Evolutionary conservation across 768 basidiomycete species (phyloP), one percentile per base, ranked within the genome.

Genomic region (Gautieria morchelliformis): DNA sequence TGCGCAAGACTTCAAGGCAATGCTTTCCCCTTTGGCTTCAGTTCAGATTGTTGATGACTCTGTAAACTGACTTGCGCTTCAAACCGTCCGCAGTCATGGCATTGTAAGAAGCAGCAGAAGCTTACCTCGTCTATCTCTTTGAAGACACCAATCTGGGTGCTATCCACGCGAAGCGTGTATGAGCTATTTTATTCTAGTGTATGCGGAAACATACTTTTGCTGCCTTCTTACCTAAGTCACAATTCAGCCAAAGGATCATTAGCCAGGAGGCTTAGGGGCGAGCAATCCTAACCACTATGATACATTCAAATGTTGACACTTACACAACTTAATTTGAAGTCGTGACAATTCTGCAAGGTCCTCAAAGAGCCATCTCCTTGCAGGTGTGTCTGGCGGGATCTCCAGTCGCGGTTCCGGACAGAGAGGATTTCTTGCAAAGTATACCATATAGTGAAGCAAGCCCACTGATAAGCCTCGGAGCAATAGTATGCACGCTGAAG

Each of bases 101-200:
- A 37, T 75, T 85, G 45, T 83, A 84, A 68, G 83, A 84, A 67
- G 81, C 81, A 11, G 75, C 78, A 15, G 79, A 81, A 65, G 44
- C 84, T 39, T 85, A 87, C 73, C 80, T 86, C 50, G 83, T 85
- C 62, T 85, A 83, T 46, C 72, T 87, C 56, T 84, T 85, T 63
- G 83, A 84, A 66, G 83, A 84, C 67, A 83, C 82, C 63, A 82
- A 83, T 67, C 68, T 83, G 63, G 80, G 78, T 59, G 80, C 79
- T 58, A 81, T 81, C 60, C 79, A 81, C 61, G 79, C 80, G 39
- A 81, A 82, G 68, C 63, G 66, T 59, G 65, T 66, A 83, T 82
- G 69, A 79, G 20, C 80, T 79, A 63, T 87, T 2, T 27, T 27
- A 27, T 30, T 30, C 27, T 52, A 4, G 9, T 52, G 33, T 52